Conservation (phyloP, 2,329 filamentous ascomycete species). For the Colletotrichum karsti region DNA sequence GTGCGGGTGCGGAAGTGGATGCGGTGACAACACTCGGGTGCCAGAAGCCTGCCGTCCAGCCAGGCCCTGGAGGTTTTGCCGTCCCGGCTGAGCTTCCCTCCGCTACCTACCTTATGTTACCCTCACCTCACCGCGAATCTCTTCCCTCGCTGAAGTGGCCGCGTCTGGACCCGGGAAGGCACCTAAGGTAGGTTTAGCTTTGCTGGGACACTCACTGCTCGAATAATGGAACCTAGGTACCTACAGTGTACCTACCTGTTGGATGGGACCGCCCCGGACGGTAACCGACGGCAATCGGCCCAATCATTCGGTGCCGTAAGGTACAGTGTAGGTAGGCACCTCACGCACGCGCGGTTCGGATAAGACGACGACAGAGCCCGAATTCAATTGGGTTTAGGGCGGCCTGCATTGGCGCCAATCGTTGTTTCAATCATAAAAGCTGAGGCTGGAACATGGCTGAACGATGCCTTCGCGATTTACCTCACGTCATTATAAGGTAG, state of each 20-base stretch:
- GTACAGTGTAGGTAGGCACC: too few species aligned
- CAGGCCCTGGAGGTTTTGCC: too few species aligned
- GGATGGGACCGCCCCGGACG: conserved; percentile 2
- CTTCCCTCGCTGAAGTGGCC: too few species aligned
- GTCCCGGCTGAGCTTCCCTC: too few species aligned
- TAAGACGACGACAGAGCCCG: conserved; percentile 9
- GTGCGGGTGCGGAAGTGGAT: not conserved
- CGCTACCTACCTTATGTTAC: too few species aligned
- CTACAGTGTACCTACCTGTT: too few species aligned
- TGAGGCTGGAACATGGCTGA: not conserved
- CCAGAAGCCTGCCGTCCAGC: not conserved
- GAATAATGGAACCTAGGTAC: too few species aligned
- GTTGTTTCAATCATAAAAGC: not conserved
- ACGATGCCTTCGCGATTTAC: not conserved
- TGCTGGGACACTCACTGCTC: too few species aligned
- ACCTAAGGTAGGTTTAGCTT: too few species aligned
- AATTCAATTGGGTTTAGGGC: conserved; percentile 10
- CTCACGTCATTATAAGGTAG: too few species aligned
- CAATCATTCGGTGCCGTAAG: conserved; percentile 23
- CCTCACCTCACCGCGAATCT: too few species aligned
- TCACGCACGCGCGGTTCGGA: conserved; percentile 5
- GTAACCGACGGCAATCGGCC: conserved; percentile 14
- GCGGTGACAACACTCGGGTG: conserved; percentile 14
- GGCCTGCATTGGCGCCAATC: conserved; percentile 15
- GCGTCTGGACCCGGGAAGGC: too few species aligned